A percentile compares a stretch with the other conserved stretches of the same genome.
Conservation (phyloP, 768 basidiomycete genomes). For the Amanita rubescens region DNA sequence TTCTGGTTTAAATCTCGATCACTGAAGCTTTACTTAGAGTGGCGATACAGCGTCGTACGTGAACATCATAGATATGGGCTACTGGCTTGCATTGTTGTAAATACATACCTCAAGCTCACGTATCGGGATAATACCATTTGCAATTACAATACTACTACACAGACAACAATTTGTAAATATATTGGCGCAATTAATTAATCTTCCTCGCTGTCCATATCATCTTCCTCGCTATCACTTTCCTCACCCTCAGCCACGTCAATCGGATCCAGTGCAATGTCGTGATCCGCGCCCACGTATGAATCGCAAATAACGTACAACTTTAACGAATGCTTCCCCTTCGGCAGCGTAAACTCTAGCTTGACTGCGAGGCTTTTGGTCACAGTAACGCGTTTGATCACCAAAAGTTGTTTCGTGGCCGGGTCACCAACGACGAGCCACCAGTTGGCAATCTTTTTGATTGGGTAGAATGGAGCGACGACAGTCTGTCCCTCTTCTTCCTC, state of each 20-base stretch:
- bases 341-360: constrained; percentile 84
- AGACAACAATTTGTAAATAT: not conserved
- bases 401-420: constrained; percentile 66
- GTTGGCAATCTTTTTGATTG: constrained; percentile 82
- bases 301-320: constrained; percentile 92
- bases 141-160: not conserved
- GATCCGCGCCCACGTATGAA: constrained; percentile 86
- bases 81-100: too few relatives aligned
- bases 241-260: constrained; percentile 89
- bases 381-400: constrained; percentile 85
- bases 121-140: too few relatives aligned
- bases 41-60: too few relatives aligned
- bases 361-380: constrained; percentile 78
- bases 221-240: constrained; percentile 77
- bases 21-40: too few relatives aligned
- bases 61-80: too few relatives aligned
- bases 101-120: too few relatives aligned
- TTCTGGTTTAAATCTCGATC: too few relatives aligned
- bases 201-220: constrained; percentile 52
- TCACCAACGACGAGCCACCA: constrained; percentile 99
- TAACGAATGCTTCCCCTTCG: constrained; percentile 75
- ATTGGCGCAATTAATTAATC: constrained; percentile 23
- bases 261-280: constrained; percentile 77
- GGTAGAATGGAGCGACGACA: constrained; percentile 94
- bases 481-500: constrained; percentile 67